Evolutionary conservation across 306 rosid genomes (phyloP).

Genomic region (Lathyrus oleraceus): DNA sequence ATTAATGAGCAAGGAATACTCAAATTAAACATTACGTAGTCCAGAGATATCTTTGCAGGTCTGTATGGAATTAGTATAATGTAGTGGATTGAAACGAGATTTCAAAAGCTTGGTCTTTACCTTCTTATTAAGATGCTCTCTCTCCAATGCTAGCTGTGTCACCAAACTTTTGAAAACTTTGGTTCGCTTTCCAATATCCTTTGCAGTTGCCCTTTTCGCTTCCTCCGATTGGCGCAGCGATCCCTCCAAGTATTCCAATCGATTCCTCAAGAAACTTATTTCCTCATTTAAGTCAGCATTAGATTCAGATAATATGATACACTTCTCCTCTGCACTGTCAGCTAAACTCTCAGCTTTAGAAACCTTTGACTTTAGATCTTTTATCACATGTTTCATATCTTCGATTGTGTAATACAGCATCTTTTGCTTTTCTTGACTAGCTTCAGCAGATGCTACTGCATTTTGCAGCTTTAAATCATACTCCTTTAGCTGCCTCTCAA

Average conservation of each 20-base stretch:
- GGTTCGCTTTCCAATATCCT: conserved; percentile 57
- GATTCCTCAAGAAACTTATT: conserved; percentile 58
- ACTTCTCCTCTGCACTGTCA: conserved; percentile 72
- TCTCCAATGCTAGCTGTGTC: conserved; percentile 78
- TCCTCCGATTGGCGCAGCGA: conserved; percentile 71
- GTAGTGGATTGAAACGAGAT: conserved; percentile 20
- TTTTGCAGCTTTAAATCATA: conserved; percentile 57
- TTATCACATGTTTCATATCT: conserved; percentile 83
- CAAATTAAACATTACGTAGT: conserved; percentile 1
- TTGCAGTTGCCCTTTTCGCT: conserved; percentile 65
- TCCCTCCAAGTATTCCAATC: conserved; percentile 65
- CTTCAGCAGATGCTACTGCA: conserved; percentile 84
- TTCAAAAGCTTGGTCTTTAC: conserved; percentile 44
- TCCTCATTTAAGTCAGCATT: conserved; percentile 70
- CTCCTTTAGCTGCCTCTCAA: conserved; percentile 63
- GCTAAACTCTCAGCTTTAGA: conserved; percentile 72
- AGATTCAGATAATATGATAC: conserved; percentile 71
- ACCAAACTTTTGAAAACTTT: conserved; percentile 63
- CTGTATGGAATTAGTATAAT: background rate
- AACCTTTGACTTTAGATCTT: conserved; percentile 69
- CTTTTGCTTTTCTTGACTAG: conserved; percentile 77
- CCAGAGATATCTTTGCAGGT: background rate
- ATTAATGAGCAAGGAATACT: conserved; percentile 28
- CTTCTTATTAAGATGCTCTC: conserved; percentile 91
- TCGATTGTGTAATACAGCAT: conserved; percentile 61